Evolutionary conservation across 2,329 filamentous ascomycete species (phyloP).

Genomic region (Ascochyta rabiei): DNA sequence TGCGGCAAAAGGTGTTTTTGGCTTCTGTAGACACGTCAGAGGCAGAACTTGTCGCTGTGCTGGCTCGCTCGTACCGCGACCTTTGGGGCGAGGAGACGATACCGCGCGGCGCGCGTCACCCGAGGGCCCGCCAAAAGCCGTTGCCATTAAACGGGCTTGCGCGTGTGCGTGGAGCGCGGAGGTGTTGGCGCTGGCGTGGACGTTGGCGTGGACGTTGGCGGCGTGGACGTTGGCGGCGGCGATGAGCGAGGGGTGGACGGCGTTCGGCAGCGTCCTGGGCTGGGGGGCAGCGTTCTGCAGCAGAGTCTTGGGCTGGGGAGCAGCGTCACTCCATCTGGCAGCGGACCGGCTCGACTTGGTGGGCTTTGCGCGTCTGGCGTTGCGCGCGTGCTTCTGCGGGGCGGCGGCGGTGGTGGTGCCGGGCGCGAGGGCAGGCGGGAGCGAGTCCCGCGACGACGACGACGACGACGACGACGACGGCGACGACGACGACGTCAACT

Average conservation of each 20-base stretch:
- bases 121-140: constrained; percentile 44
- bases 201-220: constrained; percentile 18
- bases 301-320: constrained; percentile 19
- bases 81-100: constrained; percentile 52
- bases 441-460: constrained; percentile 37
- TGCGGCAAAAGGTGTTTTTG: constrained; percentile 89
- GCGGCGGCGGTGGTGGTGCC: constrained; percentile 19
- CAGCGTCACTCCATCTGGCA: constrained; percentile 39
- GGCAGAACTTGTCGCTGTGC: not conserved
- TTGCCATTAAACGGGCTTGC: constrained; percentile 41
- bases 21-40: constrained; percentile 57
- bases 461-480: constrained; percentile 25
- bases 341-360: constrained; percentile 32
- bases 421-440: constrained; percentile 31
- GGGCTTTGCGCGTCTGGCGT: constrained; percentile 35
- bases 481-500: constrained; percentile 26
- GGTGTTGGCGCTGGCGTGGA: not conserved
- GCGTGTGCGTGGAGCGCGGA: not conserved
- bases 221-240: not conserved
- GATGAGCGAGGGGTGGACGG: constrained; percentile 20
- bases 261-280: constrained; percentile 22
- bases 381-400: constrained; percentile 37
- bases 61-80: constrained; percentile 45
- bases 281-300: constrained; percentile 9
- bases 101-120: constrained; percentile 51